phyloP scores from a whole-genome alignment of 805 yeast genomes.

The Zygoascus flipseniorum region DNA sequence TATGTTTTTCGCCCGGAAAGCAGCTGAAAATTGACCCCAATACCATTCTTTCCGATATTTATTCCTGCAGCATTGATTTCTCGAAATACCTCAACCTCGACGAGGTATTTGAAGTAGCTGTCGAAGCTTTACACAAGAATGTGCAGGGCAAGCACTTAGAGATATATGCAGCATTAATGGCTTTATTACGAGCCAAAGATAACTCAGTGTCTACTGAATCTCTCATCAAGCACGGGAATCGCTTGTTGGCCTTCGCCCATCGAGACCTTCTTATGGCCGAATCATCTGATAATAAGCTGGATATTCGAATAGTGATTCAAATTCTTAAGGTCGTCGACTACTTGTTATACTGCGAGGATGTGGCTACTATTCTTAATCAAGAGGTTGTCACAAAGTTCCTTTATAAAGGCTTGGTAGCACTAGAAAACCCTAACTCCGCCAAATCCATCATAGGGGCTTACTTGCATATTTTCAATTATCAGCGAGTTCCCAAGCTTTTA shows the following conservation, averaged over 20 bases:
- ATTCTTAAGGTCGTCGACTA: constrained; percentile 16
- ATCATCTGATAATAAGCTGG: constrained; percentile 7
- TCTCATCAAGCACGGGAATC: constrained; percentile 8
- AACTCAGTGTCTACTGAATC: constrained; percentile 10
- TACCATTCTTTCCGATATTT: constrained; percentile 9
- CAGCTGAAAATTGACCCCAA: not conserved
- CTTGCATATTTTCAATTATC: constrained; percentile 17
- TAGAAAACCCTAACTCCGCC: constrained; percentile 9
- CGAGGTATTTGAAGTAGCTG: constrained; percentile 10
- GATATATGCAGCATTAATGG: constrained; percentile 12
- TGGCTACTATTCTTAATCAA: constrained; percentile 11
- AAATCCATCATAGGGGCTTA: constrained; percentile 15
- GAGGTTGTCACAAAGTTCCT: constrained; percentile 14
- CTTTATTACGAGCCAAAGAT: constrained; percentile 6
- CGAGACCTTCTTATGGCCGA: constrained; percentile 13
- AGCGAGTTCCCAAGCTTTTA: constrained; percentile 11
- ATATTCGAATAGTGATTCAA: constrained; percentile 10
- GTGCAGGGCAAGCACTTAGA: constrained; percentile 4
- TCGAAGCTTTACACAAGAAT: constrained; percentile 3
- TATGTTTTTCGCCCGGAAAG: not conserved
- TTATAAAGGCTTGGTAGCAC: constrained; percentile 11
- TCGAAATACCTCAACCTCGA: constrained; percentile 6
- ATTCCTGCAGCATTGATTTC: constrained; percentile 9
- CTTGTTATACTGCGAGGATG: constrained; percentile 11
- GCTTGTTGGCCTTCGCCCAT: constrained; percentile 8